phyloP scores from a whole-genome alignment of 345 rosid genomes.

The Zanthoxylum bungeanum region DNA sequence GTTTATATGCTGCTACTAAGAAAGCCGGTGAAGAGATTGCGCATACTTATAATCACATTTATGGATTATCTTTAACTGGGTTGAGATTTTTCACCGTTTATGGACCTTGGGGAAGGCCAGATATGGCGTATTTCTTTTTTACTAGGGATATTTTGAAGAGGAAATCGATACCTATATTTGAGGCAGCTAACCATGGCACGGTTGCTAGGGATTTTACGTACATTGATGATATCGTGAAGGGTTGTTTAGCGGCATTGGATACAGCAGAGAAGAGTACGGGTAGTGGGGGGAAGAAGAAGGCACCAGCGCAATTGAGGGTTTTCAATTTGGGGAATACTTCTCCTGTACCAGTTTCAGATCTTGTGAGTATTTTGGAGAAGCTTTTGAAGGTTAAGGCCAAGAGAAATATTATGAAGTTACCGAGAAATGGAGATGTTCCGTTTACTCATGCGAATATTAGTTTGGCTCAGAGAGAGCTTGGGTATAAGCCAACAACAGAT shows the following conservation, averaged over 20 bases:
- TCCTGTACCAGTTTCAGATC: constrained; percentile 81
- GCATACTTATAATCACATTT: constrained; percentile 87
- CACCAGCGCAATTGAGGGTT: constrained; percentile 83
- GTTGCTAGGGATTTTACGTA: constrained; percentile 94
- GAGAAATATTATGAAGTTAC: constrained; percentile 78
- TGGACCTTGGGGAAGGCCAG: constrained; percentile 96
- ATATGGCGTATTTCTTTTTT: constrained; percentile 94
- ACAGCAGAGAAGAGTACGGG: constrained; percentile 96
- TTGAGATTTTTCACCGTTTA: constrained; percentile 84
- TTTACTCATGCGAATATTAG: constrained; percentile 94
- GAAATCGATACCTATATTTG: constrained; percentile 65
- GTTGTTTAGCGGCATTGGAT: constrained; percentile 78
- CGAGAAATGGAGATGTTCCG: constrained; percentile 88
- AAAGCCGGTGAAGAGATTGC: constrained; percentile 96
- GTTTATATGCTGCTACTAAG: constrained; percentile 87
- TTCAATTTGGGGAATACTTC: constrained; percentile 93
- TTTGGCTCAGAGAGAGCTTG: constrained; percentile 67
- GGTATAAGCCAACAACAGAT: constrained; percentile 87
- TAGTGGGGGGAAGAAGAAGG: constrained; percentile 85
- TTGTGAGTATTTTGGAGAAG: constrained; percentile 78
- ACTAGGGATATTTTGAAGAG: constrained; percentile 74
- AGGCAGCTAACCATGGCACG: constrained; percentile 60
- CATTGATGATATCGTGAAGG: constrained; percentile 91
- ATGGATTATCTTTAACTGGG: constrained; percentile 82
- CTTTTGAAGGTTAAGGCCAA: constrained; percentile 82